Evolutionary conservation across 2,329 filamentous ascomycete genomes (phyloP), one percentile per base, ranked within the genome.

Genomic region (Epichloe gansuensis): DNA sequence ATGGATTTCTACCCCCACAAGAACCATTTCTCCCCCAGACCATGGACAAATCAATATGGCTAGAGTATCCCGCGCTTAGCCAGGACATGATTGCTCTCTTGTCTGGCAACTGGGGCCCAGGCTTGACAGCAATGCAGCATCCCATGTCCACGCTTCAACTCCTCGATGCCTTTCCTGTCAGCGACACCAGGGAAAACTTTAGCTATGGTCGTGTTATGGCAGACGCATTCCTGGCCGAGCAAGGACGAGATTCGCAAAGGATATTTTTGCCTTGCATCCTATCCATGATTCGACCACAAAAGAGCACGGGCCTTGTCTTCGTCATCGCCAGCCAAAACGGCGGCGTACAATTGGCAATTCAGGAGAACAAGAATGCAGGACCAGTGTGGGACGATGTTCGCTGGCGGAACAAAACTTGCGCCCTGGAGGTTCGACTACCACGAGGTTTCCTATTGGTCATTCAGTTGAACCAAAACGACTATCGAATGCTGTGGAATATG

Each of bases 31-130:
- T 90, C n/a, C 85, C 85, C 1, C 85, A 89, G 60, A 81, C 82
- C 1, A 82, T 91, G 55, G 85, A 95, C 62, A 87, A 87, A 51
- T 81, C 79, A 0, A 85, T 95, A 40, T 95, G 88, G 89, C 64
- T 90, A 15, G 77, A 83, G 52, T 93, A 94, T 60, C 87, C 88
- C 0, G 70, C 75, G 9, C 76, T 91, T 56, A 82, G 82, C 25
- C 77, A 86, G 17, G 85, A 91, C 59, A 80, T 88, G 53, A 71
- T 81, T 15, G 79, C 82, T 11, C 76, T 90, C 3, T 72, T 94
- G 2, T 82, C 84, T 34, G 84, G 84, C 13, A 75, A 74, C 41
- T 74, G 73, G 66, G 71, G 68, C 23, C 75, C 75, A 2, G 69
- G 71, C 43, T 66, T 81, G 50, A 67, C 71, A 4, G 71, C 73